Evolutionary conservation across 164 flowering plant genomes (phyloP).

Genomic region (Nelumbo lutea): DNA sequence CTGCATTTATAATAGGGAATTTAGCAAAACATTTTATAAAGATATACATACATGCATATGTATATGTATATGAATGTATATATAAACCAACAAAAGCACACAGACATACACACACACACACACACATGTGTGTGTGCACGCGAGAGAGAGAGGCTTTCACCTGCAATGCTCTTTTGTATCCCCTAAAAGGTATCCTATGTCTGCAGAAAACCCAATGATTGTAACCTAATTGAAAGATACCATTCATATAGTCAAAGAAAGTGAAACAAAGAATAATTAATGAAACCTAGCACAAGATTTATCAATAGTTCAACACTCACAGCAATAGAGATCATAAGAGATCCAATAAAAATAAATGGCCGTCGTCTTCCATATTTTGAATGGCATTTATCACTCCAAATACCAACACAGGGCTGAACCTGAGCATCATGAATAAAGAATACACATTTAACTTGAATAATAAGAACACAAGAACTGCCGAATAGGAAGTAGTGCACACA

Average conservation of each 20-base stretch:
- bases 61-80: no score
- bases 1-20: slow-evolving; percentile 40
- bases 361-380: slow-evolving; percentile 97
- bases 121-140: not conserved
- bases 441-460: not conserved
- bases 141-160: slow-evolving; percentile 26
- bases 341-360: slow-evolving; percentile 85
- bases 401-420: slow-evolving; percentile 99
- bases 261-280: slow-evolving; percentile 3
- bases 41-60: no score
- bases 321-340: slow-evolving; percentile 81
- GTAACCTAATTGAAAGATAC: slow-evolving; percentile 66
- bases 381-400: slow-evolving; percentile 98
- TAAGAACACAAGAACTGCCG: not conserved
- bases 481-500: not conserved
- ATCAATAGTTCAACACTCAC: slow-evolving; percentile 39
- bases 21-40: not conserved
- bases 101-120: no score
- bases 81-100: no score
- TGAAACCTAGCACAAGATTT: slow-evolving; percentile 4
- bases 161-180: slow-evolving; percentile 94
- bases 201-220: slow-evolving; percentile 97
- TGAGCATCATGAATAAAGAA: slow-evolving; percentile 23
- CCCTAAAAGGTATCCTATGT: slow-evolving; percentile 92
- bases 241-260: slow-evolving; percentile 26